Evolutionary conservation across 1,139 yeast species (phyloP), one percentile per base, ranked within the genome.

Genomic region (Petasospora rhodanensis): DNA sequence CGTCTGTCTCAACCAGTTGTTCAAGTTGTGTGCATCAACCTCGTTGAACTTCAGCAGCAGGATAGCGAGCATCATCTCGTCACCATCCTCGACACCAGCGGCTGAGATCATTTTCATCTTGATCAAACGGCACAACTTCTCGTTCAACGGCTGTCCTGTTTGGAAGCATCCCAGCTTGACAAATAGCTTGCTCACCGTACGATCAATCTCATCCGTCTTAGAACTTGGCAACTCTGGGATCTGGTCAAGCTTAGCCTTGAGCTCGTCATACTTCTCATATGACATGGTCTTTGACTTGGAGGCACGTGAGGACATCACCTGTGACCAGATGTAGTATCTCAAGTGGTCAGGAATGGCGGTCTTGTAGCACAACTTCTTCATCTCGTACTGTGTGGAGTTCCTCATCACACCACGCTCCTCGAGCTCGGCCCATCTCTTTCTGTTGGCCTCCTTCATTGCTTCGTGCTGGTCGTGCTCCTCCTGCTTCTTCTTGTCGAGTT

Each of bases 401-500:
- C 68, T 49, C 9, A 60, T 63, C 45, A 21, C 51, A 46, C 28
- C 63, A 58, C 31, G 65, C 37, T 47, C 85, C 74, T 24, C 51
- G 51, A 21, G 41, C 42, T 25, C 56, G 38, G 44, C 69, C 78
- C 39, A 59, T 52, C 34, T 58, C 50, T 31, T 54, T 51, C 38
- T 58, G 60, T 31, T 54, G 54, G 28, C 55, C 44, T 22, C 59
- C 39, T 34, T 56, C 47, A 18, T 50, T 55, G 32, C 61, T 37
- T 12, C 50, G 40, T n/a, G 41, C 47, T 26, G 54, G 42, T 19
- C 44, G 42, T 30, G 59, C 54, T 37, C 57, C 49, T 47, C 61
- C 46, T 44, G 65, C 45, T 45, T 69, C 67, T 70, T 44, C 66
- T 71, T 22, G 55, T 60, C 77, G 25, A 54, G 45, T 23, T 57